Evolutionary conservation across 169 alveolate genomes (phyloP), one percentile per base, ranked within the genome.

Genomic region (Toxoplasma gondii): DNA sequence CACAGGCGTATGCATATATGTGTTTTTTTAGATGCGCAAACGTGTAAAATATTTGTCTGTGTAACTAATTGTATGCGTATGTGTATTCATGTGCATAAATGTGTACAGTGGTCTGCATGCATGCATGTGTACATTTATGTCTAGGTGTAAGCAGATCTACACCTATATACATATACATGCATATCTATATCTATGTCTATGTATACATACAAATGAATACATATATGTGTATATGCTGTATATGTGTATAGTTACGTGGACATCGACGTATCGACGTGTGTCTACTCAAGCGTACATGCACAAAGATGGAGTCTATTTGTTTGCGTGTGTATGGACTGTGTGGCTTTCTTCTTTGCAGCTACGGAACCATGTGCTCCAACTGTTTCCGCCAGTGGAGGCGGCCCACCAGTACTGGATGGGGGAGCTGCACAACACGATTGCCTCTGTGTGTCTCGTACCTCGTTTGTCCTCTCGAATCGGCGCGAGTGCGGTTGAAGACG

Each of bases 361-460:
- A n/a, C 53, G 91, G 10, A 86, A 92, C 44, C 96, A 92, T 44
- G 94, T 93, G 67, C 69, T 95, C 78, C 84, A 91, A 10, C 88
- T 95, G n/a, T 82, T 45, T 16, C 96, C 96, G 0, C 92, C 96
- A 4, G 93, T 83, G 49, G 96, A 95, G 91, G 92, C 94, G n/a
- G 96, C 96, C 17, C 95, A 95, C 38, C 96, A 95, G 95, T 78
- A 34, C 69, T 95, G 96, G 96, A 88, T 91, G 93, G 94, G 93
- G 17, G 78, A 82, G 29, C 38, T 95, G 82, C 95, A 95, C 87
- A 69, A 88, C 49, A 87, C 92, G 29, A 45, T 95, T 27, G 96
- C 93, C 17, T 78, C 91, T 4, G 88, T 95, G 74, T 91, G 95
- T 69, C 27, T 69, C 39, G 53, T 95, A 44, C 96, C 96, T 0